Percentiles rank a stretch among this genome's conserved stretches.
Evolutionary conservation across 176 grass and related monocot genomes (phyloP).

Genomic region (Alloteropsis semialata): DNA sequence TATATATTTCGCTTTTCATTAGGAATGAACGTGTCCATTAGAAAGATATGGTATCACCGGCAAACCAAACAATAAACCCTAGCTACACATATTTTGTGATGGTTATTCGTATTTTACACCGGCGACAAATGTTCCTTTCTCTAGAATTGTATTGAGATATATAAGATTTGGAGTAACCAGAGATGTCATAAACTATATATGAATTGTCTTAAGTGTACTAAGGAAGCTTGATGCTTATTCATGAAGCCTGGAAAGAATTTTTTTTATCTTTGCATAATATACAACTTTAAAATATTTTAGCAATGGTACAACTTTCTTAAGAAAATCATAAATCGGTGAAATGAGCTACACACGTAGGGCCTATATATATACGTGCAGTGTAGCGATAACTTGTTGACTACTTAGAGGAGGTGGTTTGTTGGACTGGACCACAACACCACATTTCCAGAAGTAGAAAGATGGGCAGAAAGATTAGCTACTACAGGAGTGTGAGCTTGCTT

Average conservation of each 20-base stretch:
- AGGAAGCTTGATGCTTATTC: background rate
- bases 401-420: background rate
- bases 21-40: background rate
- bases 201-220: background rate
- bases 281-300: background rate
- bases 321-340: background rate
- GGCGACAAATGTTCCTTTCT: background rate
- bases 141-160: too few relatives aligned
- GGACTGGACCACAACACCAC: background rate
- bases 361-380: too few relatives aligned
- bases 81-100: background rate
- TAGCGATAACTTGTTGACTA: background rate
- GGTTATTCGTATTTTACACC: background rate
- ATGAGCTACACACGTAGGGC: background rate
- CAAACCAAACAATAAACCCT: background rate
- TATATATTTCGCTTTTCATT: background rate
- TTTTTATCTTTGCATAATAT: background rate
- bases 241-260: too few relatives aligned
- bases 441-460: conserved; percentile 18
- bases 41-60: background rate
- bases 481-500: background rate
- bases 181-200: background rate
- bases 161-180: too few relatives aligned
- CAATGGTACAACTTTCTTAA: background rate
- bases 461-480: conserved; percentile 10